These are phyloP conservation scores for Cyanidium caldarium DNA, from an alignment of 23 red algal species.

Conservation along the genomic window DNA sequence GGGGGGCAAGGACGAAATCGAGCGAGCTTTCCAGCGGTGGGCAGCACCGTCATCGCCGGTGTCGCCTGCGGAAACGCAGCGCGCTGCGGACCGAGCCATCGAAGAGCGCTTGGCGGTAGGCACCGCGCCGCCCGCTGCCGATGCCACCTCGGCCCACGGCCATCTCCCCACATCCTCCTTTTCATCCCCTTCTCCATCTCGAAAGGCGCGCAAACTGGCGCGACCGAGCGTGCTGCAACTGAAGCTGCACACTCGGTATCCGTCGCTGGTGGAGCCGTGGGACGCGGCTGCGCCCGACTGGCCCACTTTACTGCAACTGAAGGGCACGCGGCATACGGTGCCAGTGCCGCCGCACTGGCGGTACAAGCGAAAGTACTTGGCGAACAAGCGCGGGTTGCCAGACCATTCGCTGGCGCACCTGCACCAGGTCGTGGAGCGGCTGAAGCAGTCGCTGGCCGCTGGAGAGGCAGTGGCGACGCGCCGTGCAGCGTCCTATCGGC, in stretches of 20 bases:
- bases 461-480: neutral
- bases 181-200: no score
- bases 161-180: no score
- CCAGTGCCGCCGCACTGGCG: neutral
- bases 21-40: no score
- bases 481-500: neutral
- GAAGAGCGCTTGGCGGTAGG: no score
- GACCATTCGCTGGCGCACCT: neutral
- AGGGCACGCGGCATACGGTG: neutral
- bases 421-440: neutral
- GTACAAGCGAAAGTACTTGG: neutral
- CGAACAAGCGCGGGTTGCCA: conserved; percentile 1
- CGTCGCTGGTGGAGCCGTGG: conserved; percentile 1
- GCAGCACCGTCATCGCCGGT: no score
- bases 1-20: no score
- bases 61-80: no score
- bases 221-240: neutral
- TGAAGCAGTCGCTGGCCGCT: neutral
- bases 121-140: no score
- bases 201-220: neutral
- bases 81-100: no score
- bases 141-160: no score
- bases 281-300: neutral
- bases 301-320: neutral
- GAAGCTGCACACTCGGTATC: neutral